A percentile compares a stretch with the other conserved stretches of the same genome.
These are phyloP conservation scores for Tetradesmus lagerheimii DNA, from an alignment of 139 green algal species.

Conservation along the genomic window DNA sequence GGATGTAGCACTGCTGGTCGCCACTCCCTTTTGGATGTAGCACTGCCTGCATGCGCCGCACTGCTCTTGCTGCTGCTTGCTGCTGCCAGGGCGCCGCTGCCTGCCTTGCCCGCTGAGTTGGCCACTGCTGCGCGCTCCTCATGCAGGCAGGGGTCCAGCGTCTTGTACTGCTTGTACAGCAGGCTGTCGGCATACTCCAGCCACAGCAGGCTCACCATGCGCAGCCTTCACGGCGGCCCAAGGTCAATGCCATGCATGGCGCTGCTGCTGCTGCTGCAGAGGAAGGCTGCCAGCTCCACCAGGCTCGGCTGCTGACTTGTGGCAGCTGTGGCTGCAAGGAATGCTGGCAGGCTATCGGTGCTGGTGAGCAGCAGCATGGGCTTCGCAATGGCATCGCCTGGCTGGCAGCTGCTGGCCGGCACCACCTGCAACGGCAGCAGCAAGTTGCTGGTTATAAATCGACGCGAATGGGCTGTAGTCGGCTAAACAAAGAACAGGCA, in stretches of 20 bases:
- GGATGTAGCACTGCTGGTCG: no score
- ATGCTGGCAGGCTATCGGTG: background rate
- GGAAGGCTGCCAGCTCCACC: background rate
- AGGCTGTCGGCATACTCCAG: background rate
- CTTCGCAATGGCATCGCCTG: background rate
- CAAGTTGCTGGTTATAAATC: no score
- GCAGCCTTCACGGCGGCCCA: background rate
- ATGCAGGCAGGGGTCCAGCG: background rate
- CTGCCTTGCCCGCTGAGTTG: background rate
- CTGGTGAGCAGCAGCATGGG: conserved; percentile 1
- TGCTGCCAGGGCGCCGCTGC: background rate
- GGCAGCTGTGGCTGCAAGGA: no score
- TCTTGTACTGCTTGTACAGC: background rate
- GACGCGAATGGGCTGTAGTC: no score
- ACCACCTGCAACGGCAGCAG: background rate
- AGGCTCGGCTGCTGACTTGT: background rate
- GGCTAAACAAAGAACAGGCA: no score
- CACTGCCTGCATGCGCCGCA: no score
- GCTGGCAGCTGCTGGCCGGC: background rate
- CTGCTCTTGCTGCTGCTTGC: background rate
- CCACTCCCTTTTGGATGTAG: background rate
- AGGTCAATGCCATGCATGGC: background rate
- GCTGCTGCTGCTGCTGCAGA: background rate
- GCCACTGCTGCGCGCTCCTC: background rate
- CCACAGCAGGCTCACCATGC: background rate